These are phyloP conservation scores for Pueraria montana DNA, from an alignment of 306 rosid genomes.

Conservation along the genomic window DNA sequence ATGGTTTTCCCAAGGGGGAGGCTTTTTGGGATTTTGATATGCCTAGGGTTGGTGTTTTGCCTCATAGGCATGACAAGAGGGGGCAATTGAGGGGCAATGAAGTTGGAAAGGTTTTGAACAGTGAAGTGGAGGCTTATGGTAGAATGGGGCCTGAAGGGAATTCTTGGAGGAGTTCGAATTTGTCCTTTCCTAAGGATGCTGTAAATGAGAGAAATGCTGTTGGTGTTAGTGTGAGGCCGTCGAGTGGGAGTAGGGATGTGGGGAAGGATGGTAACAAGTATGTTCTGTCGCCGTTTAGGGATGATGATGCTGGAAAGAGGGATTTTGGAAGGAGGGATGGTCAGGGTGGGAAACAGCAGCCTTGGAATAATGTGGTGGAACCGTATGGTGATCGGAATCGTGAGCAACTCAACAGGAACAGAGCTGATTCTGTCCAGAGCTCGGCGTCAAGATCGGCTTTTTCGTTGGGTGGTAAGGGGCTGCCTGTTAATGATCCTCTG, in stretches of 20 bases:
- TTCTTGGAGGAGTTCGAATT: conserved; percentile 71
- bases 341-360: conserved; percentile 70
- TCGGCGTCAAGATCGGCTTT: conserved; percentile 64
- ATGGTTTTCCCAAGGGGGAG: conserved; percentile 67
- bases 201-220: conserved; percentile 65
- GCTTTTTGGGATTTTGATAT: conserved; percentile 87
- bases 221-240: conserved; percentile 60
- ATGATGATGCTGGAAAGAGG: conserved; percentile 71
- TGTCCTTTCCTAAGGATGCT: conserved; percentile 61
- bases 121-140: conserved; percentile 70
- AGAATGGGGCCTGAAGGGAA: conserved; percentile 74
- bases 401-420: conserved; percentile 68
- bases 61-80: conserved; percentile 78
- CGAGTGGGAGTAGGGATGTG: conserved; percentile 59
- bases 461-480: conserved; percentile 71
- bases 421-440: conserved; percentile 63
- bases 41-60: conserved; percentile 76
- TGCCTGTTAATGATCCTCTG: conserved; percentile 73
- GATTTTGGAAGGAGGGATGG: conserved; percentile 73
- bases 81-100: conserved; percentile 76
- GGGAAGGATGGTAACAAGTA: conserved; percentile 62
- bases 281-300: conserved; percentile 56
- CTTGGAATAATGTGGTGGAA: conserved; percentile 67
- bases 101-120: conserved; percentile 73
- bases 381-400: conserved; percentile 66